phyloP scores from a whole-genome alignment of 257 asterid genomes.

The Ocimum tenuiflorum region DNA sequence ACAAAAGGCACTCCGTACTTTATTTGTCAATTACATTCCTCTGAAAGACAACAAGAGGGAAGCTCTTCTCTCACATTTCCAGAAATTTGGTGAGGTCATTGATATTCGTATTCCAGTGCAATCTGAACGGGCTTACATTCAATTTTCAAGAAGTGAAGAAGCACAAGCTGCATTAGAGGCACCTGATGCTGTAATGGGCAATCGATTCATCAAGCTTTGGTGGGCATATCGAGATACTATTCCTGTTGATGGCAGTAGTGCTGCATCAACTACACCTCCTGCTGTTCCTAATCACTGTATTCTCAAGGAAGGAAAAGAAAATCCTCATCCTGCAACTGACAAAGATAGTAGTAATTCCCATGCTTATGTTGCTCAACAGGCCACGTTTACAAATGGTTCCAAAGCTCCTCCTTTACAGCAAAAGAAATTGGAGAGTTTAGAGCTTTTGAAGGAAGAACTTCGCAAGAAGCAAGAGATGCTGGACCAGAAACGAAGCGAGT shows the following conservation, averaged over 20 bases:
- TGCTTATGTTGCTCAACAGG: conserved; percentile 33
- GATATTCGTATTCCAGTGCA: conserved; percentile 69
- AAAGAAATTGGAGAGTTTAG: conserved; percentile 75
- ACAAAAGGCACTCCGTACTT: conserved; percentile 66
- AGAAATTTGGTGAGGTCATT: conserved; percentile 79
- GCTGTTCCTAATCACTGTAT: conserved; percentile 31
- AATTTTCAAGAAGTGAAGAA: conserved; percentile 79
- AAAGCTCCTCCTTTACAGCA: conserved; percentile 57
- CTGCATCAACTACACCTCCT: conserved; percentile 26
- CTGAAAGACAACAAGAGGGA: conserved; percentile 79
- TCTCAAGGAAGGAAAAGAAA: conserved; percentile 48
- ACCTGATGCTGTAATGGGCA: conserved; percentile 99
- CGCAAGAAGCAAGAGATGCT: conserved; percentile 98
- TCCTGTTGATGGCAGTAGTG: conserved; percentile 46
- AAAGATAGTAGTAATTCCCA: conserved; percentile 32
- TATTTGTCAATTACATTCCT: conserved; percentile 77
- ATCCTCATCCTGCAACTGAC: conserved; percentile 29
- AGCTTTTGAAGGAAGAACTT: conserved; percentile 81
- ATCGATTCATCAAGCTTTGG: conserved; percentile 88
- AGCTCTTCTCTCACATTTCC: conserved; percentile 82
- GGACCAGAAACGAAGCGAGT: conserved; percentile 81
- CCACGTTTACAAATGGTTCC: conserved; percentile 35
- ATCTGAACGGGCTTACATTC: conserved; percentile 83
- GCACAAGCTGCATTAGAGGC: conserved; percentile 85
- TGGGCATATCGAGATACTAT: conserved; percentile 96